phyloP scores from a whole-genome alignment of 2,329 filamentous ascomycete genomes.

The Ceratocystiopsis brevicomis region DNA sequence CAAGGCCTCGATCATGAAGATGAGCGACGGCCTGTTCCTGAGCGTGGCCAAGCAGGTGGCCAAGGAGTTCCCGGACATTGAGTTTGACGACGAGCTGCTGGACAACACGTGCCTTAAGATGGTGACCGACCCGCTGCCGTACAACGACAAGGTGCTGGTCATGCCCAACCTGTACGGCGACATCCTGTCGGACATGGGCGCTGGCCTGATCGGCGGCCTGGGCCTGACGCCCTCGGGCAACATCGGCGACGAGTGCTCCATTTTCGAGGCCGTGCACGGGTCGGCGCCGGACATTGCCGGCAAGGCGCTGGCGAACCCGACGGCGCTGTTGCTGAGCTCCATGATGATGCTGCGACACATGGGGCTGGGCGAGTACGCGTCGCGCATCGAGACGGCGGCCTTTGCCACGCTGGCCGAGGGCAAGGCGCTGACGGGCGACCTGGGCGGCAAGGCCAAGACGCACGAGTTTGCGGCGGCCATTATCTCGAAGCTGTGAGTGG shows the following conservation, averaged over 20 bases:
- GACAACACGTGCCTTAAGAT: conserved; percentile 99
- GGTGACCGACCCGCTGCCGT: conserved; percentile 84
- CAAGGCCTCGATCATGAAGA: conserved; percentile 99
- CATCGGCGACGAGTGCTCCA: conserved; percentile 97
- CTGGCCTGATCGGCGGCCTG: conserved; percentile 91
- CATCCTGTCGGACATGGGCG: conserved; percentile 99
- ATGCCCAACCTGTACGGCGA: conserved; percentile 98
- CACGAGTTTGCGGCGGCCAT: conserved; percentile 86
- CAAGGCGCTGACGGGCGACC: conserved; percentile 87
- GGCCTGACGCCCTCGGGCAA: conserved; percentile 95
- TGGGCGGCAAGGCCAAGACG: conserved; percentile 93
- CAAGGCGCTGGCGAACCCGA: conserved; percentile 91
- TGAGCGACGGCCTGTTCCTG: conserved; percentile 97
- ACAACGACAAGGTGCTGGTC: conserved; percentile 98
- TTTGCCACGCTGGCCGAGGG: conserved; percentile 92
- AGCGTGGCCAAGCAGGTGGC: conserved; percentile 66
- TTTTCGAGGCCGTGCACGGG: conserved; percentile 95
- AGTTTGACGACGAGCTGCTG: conserved; percentile 94
- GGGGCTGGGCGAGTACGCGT: conserved; percentile 68
- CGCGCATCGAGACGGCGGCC: conserved; percentile 80
- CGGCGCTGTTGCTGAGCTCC: conserved; percentile 80
- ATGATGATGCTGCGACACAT: conserved; percentile 99
- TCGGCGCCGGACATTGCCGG: conserved; percentile 46
- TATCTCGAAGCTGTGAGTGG: conserved; percentile 48
- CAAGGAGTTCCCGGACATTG: conserved; percentile 88